These are phyloP conservation scores for Ganoderma boninense DNA, from an alignment of 1,284 basidiomycete species.

Conservation along the genomic window DNA sequence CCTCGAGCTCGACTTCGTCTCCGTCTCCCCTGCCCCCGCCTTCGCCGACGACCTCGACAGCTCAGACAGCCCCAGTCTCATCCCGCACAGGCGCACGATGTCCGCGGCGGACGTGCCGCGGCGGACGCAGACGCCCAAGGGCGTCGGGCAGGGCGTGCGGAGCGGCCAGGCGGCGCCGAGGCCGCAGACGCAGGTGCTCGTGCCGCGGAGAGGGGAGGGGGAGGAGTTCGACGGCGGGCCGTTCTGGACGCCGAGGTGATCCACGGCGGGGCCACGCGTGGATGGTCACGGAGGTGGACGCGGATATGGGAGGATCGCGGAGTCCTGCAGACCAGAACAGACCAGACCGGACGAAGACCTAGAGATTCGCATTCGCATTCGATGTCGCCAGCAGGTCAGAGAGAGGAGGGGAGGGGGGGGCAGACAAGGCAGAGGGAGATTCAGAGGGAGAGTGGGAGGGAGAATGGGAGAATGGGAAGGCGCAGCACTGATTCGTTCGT, in stretches of 20 bases:
- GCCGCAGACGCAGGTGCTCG: neutral
- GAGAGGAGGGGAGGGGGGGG: neutral
- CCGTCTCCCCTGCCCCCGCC: neutral
- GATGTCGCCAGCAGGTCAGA: neutral
- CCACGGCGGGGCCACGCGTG: neutral
- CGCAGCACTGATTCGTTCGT: neutral
- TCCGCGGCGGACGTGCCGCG: constrained; percentile 10
- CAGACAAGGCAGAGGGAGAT: neutral
- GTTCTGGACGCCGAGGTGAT: constrained; percentile 32
- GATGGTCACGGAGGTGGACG: neutral
- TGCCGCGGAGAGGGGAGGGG: constrained; percentile 12
- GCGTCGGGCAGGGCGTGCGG: constrained; percentile 20
- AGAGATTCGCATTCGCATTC: neutral
- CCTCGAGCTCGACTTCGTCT: constrained; percentile 60
- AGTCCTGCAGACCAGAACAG: neutral
- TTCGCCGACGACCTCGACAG: neutral
- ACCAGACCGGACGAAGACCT: neutral
- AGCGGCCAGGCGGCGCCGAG: constrained; percentile 13
- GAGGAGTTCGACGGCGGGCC: constrained; percentile 26
- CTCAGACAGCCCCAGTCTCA: neutral
- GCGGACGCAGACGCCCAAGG: constrained; percentile 16
- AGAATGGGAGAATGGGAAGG: too few relatives aligned
- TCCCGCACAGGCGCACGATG: constrained; percentile 22
- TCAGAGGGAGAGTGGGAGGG: too few relatives aligned
- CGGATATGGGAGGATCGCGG: neutral